phyloP scores from a whole-genome alignment of 805 yeast genomes.

The Alloascoidea africana region DNA sequence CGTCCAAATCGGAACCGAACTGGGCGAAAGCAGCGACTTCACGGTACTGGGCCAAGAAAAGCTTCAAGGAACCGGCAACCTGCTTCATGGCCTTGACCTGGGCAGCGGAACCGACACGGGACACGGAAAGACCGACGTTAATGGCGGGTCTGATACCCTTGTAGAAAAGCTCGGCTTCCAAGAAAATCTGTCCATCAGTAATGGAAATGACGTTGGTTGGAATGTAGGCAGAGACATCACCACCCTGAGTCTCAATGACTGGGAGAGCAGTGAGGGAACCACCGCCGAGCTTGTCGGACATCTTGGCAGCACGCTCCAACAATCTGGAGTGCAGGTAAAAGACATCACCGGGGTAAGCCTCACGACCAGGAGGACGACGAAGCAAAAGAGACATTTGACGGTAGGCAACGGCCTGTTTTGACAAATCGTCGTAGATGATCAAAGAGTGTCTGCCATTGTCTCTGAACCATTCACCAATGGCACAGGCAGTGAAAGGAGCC shows the following conservation, averaged over 20 bases:
- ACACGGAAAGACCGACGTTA: slow-evolving; percentile 98
- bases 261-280: slow-evolving; percentile 96
- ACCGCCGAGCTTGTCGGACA: slow-evolving; percentile 78
- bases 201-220: slow-evolving; percentile 97
- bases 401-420: slow-evolving; percentile 99
- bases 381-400: slow-evolving; percentile 96
- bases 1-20: slow-evolving; percentile 99
- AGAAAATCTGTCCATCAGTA: slow-evolving; percentile 95
- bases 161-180: slow-evolving; percentile 99
- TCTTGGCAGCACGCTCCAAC: slow-evolving; percentile 95
- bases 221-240: slow-evolving; percentile 96
- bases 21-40: slow-evolving; percentile 99
- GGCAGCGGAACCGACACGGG: slow-evolving; percentile 99
- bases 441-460: slow-evolving; percentile 97
- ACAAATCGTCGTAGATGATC: slow-evolving; percentile 94
- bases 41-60: slow-evolving; percentile 99
- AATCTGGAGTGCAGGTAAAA: slow-evolving; percentile 91
- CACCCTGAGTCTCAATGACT: slow-evolving; percentile 97
- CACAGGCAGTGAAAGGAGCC: slow-evolving; percentile 99
- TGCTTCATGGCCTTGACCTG: slow-evolving; percentile 99
- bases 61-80: slow-evolving; percentile 99
- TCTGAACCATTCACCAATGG: slow-evolving; percentile 99
- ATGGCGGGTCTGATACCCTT: slow-evolving; percentile 99
- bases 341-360: slow-evolving; percentile 95
- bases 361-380: slow-evolving; percentile 97